phyloP scores from a whole-genome alignment of 352 stramenopile species.

The Phytophthora pluvialis region DNA sequence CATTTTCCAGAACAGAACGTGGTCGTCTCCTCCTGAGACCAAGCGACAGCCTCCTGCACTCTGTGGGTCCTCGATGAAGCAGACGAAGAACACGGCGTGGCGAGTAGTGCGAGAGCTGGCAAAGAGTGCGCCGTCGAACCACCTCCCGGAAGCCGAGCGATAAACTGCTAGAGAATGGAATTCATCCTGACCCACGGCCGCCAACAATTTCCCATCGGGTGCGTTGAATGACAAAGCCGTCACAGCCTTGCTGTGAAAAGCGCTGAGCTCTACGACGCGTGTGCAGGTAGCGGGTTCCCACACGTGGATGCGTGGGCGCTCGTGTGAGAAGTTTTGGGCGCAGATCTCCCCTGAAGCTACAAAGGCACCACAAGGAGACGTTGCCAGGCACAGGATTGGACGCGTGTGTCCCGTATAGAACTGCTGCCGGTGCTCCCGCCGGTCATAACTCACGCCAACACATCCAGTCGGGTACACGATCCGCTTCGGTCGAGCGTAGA shows the following conservation, averaged over 20 bases:
- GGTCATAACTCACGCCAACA: slow-evolving; percentile 76
- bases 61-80: slow-evolving; percentile 64
- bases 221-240: slow-evolving; percentile 68
- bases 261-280: slow-evolving; percentile 53
- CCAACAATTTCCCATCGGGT: slow-evolving; percentile 50
- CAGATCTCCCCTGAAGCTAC: slow-evolving; percentile 82
- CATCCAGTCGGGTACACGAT: slow-evolving; percentile 68
- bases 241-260: slow-evolving; percentile 73
- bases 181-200: slow-evolving; percentile 74
- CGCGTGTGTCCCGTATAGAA: slow-evolving; percentile 69
- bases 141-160: slow-evolving; percentile 57
- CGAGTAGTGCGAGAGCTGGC: slow-evolving; percentile 57
- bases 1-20: slow-evolving; percentile 79
- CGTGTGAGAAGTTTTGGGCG: slow-evolving; percentile 52
- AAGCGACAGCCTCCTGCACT: slow-evolving; percentile 53
- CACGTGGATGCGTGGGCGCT: slow-evolving; percentile 72
- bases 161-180: slow-evolving; percentile 81
- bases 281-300: slow-evolving; percentile 75
- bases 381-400: slow-evolving; percentile 63
- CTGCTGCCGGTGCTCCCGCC: slow-evolving; percentile 65
- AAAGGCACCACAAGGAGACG: slow-evolving; percentile 56
- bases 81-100: slow-evolving; percentile 63
- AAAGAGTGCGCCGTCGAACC: slow-evolving; percentile 69
- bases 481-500: slow-evolving; percentile 72
- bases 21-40: slow-evolving; percentile 67